Percentiles rank a stretch among this genome's conserved stretches.
Evolutionary conservation across 2,329 filamentous ascomycete genomes (phyloP).

Genomic region (Magnaporthales sp.): DNA sequence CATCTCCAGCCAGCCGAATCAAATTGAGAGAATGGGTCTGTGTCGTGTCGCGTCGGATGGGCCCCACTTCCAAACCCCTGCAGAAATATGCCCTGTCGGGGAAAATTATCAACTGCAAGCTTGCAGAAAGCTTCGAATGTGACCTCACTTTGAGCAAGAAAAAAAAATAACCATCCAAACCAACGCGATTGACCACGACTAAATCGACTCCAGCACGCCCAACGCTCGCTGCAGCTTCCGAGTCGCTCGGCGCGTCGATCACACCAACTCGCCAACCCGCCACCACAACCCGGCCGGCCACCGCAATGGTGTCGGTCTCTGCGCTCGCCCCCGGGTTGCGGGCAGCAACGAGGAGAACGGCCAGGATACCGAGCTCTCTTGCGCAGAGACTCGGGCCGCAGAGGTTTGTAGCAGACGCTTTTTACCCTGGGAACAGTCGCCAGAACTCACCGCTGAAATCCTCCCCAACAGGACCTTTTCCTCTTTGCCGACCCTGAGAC

Average conservation of each 20-base stretch:
- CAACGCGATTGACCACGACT: not conserved
- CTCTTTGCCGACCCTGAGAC: conserved; percentile 41
- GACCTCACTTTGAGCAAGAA: not conserved
- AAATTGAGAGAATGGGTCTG: not conserved
- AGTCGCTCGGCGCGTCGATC: not conserved
- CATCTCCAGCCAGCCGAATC: not conserved
- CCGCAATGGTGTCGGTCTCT: not conserved
- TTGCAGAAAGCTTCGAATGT: not conserved
- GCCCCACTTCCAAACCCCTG: not conserved
- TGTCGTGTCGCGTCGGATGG: not conserved
- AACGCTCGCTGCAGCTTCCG: not conserved
- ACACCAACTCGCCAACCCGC: not conserved
- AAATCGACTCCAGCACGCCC: not conserved
- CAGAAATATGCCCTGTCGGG: not conserved
- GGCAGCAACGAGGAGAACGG: not conserved
- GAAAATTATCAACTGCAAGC: not conserved
- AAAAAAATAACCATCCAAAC: not conserved
- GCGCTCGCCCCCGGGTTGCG: not conserved
- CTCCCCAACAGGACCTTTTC: conserved; percentile 16
- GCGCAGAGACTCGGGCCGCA: not conserved
- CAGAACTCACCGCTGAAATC: not conserved
- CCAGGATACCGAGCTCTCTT: not conserved
- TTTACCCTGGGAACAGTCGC: not conserved
- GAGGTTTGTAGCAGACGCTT: not conserved
- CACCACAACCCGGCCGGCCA: not conserved